Conservation (phyloP, 495 filamentous ascomycete genomes). For the Friedmanniomyces simplex region DNA sequence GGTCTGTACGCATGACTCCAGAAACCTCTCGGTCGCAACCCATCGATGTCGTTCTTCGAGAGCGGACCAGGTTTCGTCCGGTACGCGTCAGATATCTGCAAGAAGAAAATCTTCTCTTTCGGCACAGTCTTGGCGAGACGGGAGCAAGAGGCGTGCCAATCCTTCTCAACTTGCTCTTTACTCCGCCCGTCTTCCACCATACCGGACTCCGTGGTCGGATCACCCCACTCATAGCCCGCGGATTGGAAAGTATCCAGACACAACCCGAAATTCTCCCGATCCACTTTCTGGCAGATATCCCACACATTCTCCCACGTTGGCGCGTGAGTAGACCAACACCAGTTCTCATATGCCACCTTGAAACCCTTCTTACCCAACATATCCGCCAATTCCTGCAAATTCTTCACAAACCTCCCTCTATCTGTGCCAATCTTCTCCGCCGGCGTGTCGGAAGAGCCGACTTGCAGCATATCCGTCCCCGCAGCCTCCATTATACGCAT, state of each 20-base stretch:
- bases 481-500: slow-evolving; percentile 60
- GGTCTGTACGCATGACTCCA: slow-evolving; percentile 69
- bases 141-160: slow-evolving; percentile 43
- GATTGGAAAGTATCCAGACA: slow-evolving; percentile 80
- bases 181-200: slow-evolving; percentile 37
- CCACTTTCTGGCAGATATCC: slow-evolving; percentile 51
- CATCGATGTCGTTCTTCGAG: slow-evolving; percentile 36
- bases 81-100: slow-evolving; percentile 77
- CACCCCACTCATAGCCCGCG: slow-evolving; percentile 63
- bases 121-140: slow-evolving; percentile 48
- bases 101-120: slow-evolving; percentile 60
- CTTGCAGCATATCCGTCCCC: slow-evolving; percentile 66
- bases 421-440: slow-evolving; percentile 39
- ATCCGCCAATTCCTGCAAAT: slow-evolving; percentile 55
- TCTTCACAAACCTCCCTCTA: slow-evolving; percentile 42
- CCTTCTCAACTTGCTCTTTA: slow-evolving; percentile 36
- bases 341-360: slow-evolving; percentile 70
- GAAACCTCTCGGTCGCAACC: slow-evolving; percentile 46
- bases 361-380: slow-evolving; percentile 46
- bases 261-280: slow-evolving; percentile 58
- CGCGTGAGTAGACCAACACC: slow-evolving; percentile 72
- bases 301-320: slow-evolving; percentile 58
- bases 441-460: slow-evolving; percentile 59
- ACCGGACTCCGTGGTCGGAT: slow-evolving; percentile 58
- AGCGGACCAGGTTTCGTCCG: slow-evolving; percentile 42